Evolutionary conservation across 352 stramenopile genomes (phyloP).

Genomic region (Pythium myriotylum): DNA sequence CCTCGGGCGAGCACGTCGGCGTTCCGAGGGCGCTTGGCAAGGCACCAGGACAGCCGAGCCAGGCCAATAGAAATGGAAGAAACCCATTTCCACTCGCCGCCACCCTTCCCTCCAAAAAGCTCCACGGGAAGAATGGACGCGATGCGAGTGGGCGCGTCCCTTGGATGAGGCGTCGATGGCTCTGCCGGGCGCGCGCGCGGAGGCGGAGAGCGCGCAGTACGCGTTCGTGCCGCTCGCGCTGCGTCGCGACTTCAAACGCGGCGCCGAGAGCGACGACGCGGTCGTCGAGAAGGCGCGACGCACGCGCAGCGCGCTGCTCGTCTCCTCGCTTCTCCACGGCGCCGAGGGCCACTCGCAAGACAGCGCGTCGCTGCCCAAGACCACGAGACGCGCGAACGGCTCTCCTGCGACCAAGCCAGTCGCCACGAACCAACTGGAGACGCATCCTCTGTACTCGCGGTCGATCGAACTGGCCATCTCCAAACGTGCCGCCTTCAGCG

Average conservation of each 20-base stretch:
- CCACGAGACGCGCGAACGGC: not conserved
- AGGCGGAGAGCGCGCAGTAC: not conserved
- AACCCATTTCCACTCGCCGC: too few species aligned
- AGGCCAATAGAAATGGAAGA: too few species aligned
- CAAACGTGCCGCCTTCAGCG: conserved; percentile 55
- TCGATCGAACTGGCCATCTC: conserved; percentile 53
- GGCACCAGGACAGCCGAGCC: too few species aligned
- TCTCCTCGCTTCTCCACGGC: conserved; percentile 35
- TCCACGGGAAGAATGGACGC: too few species aligned
- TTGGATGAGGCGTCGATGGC: too few species aligned
- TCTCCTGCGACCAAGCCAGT: not conserved
- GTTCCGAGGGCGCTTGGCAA: too few species aligned
- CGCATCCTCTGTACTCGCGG: conserved; percentile 48
- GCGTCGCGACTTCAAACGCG: conserved; percentile 49
- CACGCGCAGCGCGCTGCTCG: conserved; percentile 54
- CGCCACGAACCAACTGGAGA: too few species aligned
- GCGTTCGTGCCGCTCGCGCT: conserved; percentile 24
- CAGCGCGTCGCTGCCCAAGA: not conserved
- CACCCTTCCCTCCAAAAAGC: too few species aligned
- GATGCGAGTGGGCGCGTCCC: too few species aligned
- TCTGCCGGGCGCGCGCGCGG: too few species aligned
- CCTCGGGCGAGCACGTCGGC: too few species aligned
- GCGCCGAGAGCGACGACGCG: conserved; percentile 22
- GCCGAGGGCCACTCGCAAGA: not conserved
- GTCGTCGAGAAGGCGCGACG: conserved; percentile 36